Evolutionary conservation across 1,139 yeast genomes (phyloP), one percentile per base, ranked within the genome.

Genomic region (Yamadazyma siamensis): DNA sequence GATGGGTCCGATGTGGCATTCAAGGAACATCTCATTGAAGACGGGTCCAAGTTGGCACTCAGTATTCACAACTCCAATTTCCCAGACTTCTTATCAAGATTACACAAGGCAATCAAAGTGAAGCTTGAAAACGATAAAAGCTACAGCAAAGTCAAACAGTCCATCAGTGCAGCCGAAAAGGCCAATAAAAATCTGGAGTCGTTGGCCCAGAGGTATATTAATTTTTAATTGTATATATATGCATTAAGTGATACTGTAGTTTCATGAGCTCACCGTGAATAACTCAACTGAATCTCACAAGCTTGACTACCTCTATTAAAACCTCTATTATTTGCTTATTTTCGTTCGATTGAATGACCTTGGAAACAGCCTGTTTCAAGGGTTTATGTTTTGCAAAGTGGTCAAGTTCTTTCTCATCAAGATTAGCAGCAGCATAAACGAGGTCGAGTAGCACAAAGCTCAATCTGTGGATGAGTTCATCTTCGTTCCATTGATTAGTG

Each of bases 21-120:
- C 45, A 62, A 69, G 31, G 79, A 78, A 27, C 50, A 74, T 32
- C 61, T 91, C 50, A 75, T 81, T 16, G 97, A 91, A 48, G 98
- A 91, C 50, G 70, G 54, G 9, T 44, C 61, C 13, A 54, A 56
- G 17, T 48, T 62, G 4, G 41, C 50, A 2, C 47, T 50, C 19
- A 44, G 52, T 4, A 37, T 57, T 11, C 55, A 50, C 28, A 53
- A 79, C 35, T 70, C 80, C 1, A 68, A 76, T 13, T 79, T 74
- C 48, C 58, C 75, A 4, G 91, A 80, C 32, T 83, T 75, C 46
- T 57, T 84, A 41, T 56, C 77, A 4, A 69, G 68, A 29, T 56
- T 84, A 38, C 94, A 85, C 50, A 74, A 70, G 41, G 71, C 75
- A 13, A 75, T 82, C 16, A 68, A 65, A 35, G 75, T 65, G n/a